Evolutionary conservation across 208 protist species (phyloP), one percentile per base, ranked within the genome.

Genomic region (Strigomonas culicis): DNA sequence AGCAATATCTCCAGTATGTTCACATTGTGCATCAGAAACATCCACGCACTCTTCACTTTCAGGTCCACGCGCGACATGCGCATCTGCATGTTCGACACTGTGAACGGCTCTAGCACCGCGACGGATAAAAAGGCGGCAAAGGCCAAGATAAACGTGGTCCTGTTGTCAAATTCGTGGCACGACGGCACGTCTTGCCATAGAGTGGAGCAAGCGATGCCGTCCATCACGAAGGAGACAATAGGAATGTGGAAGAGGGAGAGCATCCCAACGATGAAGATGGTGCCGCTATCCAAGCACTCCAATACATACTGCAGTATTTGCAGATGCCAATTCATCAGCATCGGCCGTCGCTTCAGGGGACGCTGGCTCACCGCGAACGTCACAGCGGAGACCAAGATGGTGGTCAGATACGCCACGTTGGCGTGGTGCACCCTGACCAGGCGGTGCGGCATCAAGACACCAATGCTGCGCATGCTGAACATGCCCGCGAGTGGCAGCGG

Each of bases 371-470:
- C 41, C n/a, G 46, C 31, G 17, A 57, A 62, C 47, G 51, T 68
- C 2, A 43, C 32, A 30, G 44, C 56, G 25, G 25, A 61, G 24
- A 55, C 59, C 19, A 27, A 1, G 19, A 84, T 70, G 65, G 69
- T 68, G 28, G 76, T 58, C 46, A 72, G 10, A n/a, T 64, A 63
- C 15, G 75, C 52, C 44, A 58, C 55, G 51, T 66, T 70, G n/a
- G 68, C 27, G 47, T 59, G 62, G 25, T 30, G 21, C 36, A 68
- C 39, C 19, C 53, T 51, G 32, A 53, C 57, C 44, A 74, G 66
- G 47, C 78, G 84, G 64, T 88, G 81, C 17, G 85, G 81, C 76
- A 88, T 84, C 2, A 92, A 53, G 0, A 92, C 61, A 19, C 75
- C 58, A 43, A 81, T 73, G 52, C 81, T 86, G 31, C 82, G 75